Evolutionary conservation across 2,329 filamentous ascomycete species (phyloP).

Genomic region (Blumeriella jaapii): DNA sequence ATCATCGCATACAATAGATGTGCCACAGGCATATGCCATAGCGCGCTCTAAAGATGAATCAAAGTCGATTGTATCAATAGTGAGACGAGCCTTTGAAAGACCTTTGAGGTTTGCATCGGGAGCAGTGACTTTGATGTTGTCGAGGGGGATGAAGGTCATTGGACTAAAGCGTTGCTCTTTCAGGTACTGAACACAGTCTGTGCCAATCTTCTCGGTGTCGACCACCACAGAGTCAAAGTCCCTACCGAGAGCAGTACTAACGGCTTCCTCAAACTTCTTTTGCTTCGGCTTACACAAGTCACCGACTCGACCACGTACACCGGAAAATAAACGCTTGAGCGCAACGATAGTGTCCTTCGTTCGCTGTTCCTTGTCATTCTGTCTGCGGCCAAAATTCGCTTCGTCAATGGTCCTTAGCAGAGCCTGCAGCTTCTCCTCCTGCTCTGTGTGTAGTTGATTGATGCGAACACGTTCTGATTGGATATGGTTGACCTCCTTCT

Average conservation of each 20-base stretch:
- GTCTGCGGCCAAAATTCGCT: conserved; percentile 73
- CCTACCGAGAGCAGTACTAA: conserved; percentile 81
- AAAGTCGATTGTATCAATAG: conserved; percentile 93
- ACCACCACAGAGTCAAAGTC: conserved; percentile 94
- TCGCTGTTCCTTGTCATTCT: conserved; percentile 69
- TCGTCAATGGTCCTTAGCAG: conserved; percentile 71
- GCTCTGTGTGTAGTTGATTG: conserved; percentile 71
- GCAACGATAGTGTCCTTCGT: conserved; percentile 76
- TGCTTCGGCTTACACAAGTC: conserved; percentile 93
- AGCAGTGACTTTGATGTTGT: conserved; percentile 92
- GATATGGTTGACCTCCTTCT: conserved; percentile 78
- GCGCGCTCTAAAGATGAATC: conserved; percentile 80
- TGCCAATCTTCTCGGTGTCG: conserved; percentile 86
- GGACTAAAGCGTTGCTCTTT: conserved; percentile 80
- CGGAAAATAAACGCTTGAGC: conserved; percentile 82
- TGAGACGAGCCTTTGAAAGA: conserved; percentile 72
- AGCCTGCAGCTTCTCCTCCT: conserved; percentile 84
- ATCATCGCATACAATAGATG: conserved; percentile 86
- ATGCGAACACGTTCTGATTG: conserved; percentile 74
- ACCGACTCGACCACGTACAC: conserved; percentile 80
- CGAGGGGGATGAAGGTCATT: conserved; percentile 89
- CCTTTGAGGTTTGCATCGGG: conserved; percentile 86
- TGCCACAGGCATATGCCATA: conserved; percentile 90
- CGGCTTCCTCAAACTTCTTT: conserved; percentile 90
- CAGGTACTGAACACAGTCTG: conserved; percentile 88